Evolutionary conservation across 352 stramenopile species (phyloP).

Genomic region (Aphanomyces astaci): DNA sequence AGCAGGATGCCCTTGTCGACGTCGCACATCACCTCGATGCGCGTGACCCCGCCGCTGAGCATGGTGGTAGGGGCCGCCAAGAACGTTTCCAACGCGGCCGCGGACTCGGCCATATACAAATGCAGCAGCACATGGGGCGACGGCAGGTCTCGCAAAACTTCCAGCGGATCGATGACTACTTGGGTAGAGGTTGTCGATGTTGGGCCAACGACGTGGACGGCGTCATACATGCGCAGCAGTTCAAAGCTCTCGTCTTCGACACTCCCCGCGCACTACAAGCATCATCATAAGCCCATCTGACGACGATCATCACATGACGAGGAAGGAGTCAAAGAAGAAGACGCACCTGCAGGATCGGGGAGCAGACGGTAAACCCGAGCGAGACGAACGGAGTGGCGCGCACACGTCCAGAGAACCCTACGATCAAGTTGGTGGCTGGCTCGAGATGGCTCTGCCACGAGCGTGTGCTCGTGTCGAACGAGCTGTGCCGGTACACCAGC

Average conservation of each 20-base stretch:
- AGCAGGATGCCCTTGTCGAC: constrained; percentile 8
- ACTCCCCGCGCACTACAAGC: neutral
- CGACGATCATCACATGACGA: too few species aligned
- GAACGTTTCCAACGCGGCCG: neutral
- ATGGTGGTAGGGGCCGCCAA: neutral
- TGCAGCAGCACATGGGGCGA: neutral
- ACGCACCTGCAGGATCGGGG: constrained; percentile 32
- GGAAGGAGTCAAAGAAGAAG: too few species aligned
- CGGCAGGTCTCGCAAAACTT: neutral
- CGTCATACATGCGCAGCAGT: constrained; percentile 33
- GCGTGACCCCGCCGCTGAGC: neutral
- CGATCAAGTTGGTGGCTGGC: constrained; percentile 34
- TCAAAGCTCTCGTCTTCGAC: constrained; percentile 6
- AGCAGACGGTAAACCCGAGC: constrained; percentile 38
- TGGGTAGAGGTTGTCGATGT: constrained; percentile 18
- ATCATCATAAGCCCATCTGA: neutral
- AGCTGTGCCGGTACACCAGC: constrained; percentile 22
- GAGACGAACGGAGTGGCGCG: constrained; percentile 35
- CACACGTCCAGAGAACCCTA: constrained; percentile 35
- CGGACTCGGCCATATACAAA: constrained; percentile 8
- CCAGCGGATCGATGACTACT: constrained; percentile 3
- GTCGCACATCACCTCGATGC: constrained; percentile 11
- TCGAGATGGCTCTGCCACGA: constrained; percentile 1
- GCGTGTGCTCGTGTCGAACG: neutral
- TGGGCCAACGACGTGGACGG: too few species aligned